A percentile compares a stretch with the other conserved stretches of the same genome.
Evolutionary conservation across 371 early-diverging fungal genomes (phyloP).

Genomic region (Mycotypha africana): DNA sequence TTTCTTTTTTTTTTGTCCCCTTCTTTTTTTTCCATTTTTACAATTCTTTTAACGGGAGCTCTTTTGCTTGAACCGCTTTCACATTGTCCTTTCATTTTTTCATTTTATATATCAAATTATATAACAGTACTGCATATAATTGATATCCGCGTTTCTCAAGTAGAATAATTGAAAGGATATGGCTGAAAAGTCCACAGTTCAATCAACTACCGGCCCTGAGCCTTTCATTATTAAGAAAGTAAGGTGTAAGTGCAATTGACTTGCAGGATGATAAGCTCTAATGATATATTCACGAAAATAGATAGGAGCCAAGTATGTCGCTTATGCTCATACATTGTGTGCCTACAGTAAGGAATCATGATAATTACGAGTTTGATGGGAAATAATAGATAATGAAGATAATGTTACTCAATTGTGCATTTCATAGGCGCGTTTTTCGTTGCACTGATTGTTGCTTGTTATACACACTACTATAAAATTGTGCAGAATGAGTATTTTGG

Average conservation of each 20-base stretch:
- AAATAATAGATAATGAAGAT: background rate
- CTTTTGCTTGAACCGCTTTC: too few species aligned
- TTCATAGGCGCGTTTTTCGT: constrained; percentile 70
- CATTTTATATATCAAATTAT: too few species aligned
- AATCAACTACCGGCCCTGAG: too few species aligned
- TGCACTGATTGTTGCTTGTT: constrained; percentile 63
- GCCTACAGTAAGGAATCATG: constrained; percentile 67
- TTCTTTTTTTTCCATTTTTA: too few species aligned
- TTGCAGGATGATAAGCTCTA: too few species aligned
- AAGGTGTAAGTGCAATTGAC: too few species aligned
- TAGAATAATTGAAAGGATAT: background rate
- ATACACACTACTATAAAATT: constrained; percentile 73
- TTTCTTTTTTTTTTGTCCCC: too few species aligned
- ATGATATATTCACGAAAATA: too few species aligned
- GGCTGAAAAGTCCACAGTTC: constrained; percentile 19
- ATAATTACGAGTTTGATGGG: background rate
- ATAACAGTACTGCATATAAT: too few species aligned
- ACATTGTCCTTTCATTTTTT: too few species aligned
- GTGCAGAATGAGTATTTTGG: constrained; percentile 75
- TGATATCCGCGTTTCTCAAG: background rate
- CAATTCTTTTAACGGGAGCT: too few species aligned
- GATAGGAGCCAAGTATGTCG: constrained; percentile 58
- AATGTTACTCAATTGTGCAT: background rate
- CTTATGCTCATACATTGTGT: constrained; percentile 60
- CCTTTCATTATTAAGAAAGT: too few species aligned